These are phyloP conservation scores for Fraxinus americana DNA, from an alignment of 257 asterid species.

Conservation along the genomic window DNA sequence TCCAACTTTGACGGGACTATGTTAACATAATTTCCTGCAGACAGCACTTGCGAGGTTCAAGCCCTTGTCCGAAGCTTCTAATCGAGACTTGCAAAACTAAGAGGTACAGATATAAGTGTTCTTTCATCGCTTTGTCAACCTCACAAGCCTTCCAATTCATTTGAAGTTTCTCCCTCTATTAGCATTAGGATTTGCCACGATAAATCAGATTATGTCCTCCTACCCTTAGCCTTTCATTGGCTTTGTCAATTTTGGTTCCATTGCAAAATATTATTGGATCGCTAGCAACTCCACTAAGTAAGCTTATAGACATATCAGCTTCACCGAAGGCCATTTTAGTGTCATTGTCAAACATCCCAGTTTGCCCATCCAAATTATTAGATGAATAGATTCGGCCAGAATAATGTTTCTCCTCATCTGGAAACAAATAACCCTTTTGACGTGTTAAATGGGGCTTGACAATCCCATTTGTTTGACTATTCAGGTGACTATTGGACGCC, in stretches of 20 bases:
- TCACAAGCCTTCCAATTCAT: constrained; percentile 9
- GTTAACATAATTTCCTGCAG: constrained; percentile 10
- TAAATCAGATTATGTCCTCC: constrained; percentile 20
- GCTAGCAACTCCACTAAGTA: constrained; percentile 35
- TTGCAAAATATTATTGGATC: background rate
- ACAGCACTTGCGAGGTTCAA: constrained; percentile 18
- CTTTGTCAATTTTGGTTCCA: constrained; percentile 5
- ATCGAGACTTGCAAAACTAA: constrained; percentile 1
- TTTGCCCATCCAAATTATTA: background rate
- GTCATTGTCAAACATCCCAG: constrained; percentile 17
- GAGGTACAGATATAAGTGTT: background rate
- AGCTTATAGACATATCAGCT: constrained; percentile 26
- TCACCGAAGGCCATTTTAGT: constrained; percentile 29
- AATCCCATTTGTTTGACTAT: constrained; percentile 25
- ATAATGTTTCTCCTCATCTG: constrained; percentile 26
- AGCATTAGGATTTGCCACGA: constrained; percentile 14
- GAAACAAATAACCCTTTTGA: constrained; percentile 34
- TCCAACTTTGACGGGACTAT: background rate
- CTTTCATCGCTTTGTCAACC: too few relatives aligned
- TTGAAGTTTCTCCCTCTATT: constrained; percentile 15
- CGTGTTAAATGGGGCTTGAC: constrained; percentile 15
- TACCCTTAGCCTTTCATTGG: constrained; percentile 13
- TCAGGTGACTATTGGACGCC: constrained; percentile 16
- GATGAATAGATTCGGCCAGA: constrained; percentile 1
- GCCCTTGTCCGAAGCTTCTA: constrained; percentile 22